A percentile compares a stretch with the other conserved stretches of the same genome.
These are phyloP conservation scores for Sinapis alba DNA, from an alignment of 441 rosid genomes.

Conservation along the genomic window DNA sequence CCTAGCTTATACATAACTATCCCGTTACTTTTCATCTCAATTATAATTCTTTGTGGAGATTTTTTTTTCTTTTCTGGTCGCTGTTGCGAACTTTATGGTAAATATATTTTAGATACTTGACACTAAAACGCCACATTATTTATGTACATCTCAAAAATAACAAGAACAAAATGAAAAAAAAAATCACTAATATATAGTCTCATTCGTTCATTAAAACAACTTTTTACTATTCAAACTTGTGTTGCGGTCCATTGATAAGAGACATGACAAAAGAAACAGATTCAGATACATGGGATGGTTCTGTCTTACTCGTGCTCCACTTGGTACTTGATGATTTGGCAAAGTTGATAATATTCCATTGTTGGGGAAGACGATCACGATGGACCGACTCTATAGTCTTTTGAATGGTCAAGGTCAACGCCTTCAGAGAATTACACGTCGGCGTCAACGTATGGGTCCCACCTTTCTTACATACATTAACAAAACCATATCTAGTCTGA, in stretches of 20 bases:
- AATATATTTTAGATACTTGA: not conserved
- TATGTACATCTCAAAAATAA: not conserved
- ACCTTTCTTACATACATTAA: slow-evolving; percentile 6
- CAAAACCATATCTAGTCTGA: slow-evolving; percentile 21
- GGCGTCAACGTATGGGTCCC: slow-evolving; percentile 35
- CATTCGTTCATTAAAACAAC: not conserved
- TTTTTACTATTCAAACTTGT: not conserved
- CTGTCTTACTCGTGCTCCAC: slow-evolving; percentile 29
- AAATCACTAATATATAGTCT: not conserved
- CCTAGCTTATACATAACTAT: no score
- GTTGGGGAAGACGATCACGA: slow-evolving; percentile 19
- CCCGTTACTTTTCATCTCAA: not conserved
- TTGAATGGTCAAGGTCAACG: slow-evolving; percentile 44
- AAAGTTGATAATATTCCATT: slow-evolving; percentile 37
- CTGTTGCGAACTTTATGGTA: slow-evolving; percentile 26
- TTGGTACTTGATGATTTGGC: slow-evolving; percentile 9
- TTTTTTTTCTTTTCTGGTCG: not conserved
- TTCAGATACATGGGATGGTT: slow-evolving; percentile 29
- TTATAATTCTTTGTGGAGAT: not conserved
- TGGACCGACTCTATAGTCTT: slow-evolving; percentile 22
- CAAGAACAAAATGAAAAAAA: not conserved
- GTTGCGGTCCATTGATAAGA: slow-evolving; percentile 9
- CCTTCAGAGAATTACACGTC: slow-evolving; percentile 31
- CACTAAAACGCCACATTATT: not conserved
- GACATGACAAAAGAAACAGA: slow-evolving; percentile 10